Evolutionary conservation across 2,329 filamentous ascomycete species (phyloP), one percentile per base, ranked within the genome.

Genomic region (Diplodia scrobiculata): DNA sequence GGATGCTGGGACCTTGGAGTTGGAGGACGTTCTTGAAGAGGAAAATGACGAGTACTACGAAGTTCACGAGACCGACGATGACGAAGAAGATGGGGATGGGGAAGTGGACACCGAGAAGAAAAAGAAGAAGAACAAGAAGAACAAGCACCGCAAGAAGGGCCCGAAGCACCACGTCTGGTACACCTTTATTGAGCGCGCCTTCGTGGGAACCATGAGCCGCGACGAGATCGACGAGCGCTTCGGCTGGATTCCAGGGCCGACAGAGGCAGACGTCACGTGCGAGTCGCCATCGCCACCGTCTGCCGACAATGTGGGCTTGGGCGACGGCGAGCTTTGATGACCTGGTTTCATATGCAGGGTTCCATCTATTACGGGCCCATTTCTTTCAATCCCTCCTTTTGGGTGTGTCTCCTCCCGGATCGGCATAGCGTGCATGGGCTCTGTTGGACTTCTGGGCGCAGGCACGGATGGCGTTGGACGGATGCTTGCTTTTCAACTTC

Each of bases 171-270:
- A 89, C 75, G 81, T 87, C 5, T 97, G 92, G 92, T 82, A 88
- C 68, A 86, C 89, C 59, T 97, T 96, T 75, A 79, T 96, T 32
- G 78, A 81, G 67, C 87, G 91, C 66, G 92, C 92, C 0, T 96
- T 95, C 79, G 90, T 96, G 25, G 86, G 87, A 47, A 92, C 89
- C 3, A 79, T 90, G 71, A 83, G 86, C 60, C 80, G 86, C 64
- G 83, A 89, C 59, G 87, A 94, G 48, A 81, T 96, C 17, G 74
- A 80, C 66, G 75, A 84, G 47, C 32, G 75, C 21, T 79, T 71
- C 58, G 69, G 70, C 38, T 55, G 51, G 51, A 34, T 47, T 19
- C 51, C 63, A 7, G 27, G 27, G 17, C 19, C 21, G 11, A 14
- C 53, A 1, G 21, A 13, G 10, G 34, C 29, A 9, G 29, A 38